Percentiles rank a stretch among this genome's conserved stretches.
Evolutionary conservation across 2,329 filamentous ascomycete species (phyloP).

Genomic region (Cladorrhinum sp.): DNA sequence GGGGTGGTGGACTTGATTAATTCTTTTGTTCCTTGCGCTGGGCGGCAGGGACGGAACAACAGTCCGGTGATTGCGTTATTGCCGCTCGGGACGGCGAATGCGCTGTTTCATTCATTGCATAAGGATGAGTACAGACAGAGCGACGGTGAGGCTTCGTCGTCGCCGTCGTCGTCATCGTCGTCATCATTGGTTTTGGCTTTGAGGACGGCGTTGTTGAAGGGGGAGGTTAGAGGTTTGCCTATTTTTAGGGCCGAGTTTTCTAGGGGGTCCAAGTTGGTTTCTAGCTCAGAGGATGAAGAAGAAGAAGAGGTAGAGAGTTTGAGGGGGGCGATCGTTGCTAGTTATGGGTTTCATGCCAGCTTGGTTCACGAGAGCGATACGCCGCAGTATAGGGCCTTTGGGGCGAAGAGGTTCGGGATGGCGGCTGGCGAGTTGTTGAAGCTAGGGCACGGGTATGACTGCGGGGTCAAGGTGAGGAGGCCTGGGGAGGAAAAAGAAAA

Average conservation of each 20-base stretch:
- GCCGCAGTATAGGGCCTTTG: conserved; percentile 71
- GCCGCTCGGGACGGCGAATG: conserved; percentile 64
- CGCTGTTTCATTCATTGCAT: conserved; percentile 60
- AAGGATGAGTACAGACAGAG: conserved; percentile 44
- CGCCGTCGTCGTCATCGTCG: conserved; percentile 33
- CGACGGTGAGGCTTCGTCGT: no score
- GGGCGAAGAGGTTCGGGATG: conserved; percentile 77
- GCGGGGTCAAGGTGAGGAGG: conserved; percentile 37
- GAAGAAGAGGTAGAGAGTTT: conserved; percentile 40
- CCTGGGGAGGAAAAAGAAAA: neutral
- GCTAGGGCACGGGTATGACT: conserved; percentile 49
- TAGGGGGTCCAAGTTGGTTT: conserved; percentile 48
- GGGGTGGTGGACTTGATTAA: conserved; percentile 82
- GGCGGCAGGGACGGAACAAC: neutral
- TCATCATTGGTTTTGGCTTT: conserved; percentile 50
- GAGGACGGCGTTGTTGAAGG: conserved; percentile 58
- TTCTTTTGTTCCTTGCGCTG: conserved; percentile 2
- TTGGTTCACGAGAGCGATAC: conserved; percentile 92
- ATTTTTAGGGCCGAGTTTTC: conserved; percentile 62
- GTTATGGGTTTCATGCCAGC: conserved; percentile 85
- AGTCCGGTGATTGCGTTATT: conserved; percentile 51
- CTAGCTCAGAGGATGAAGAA: conserved; percentile 4
- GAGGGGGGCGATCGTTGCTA: conserved; percentile 79
- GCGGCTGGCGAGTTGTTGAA: conserved; percentile 73
- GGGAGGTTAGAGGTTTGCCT: conserved; percentile 54